These are phyloP conservation scores for Pholiota conissans DNA, from an alignment of 768 basidiomycete genomes.

Conservation along the genomic window DNA sequence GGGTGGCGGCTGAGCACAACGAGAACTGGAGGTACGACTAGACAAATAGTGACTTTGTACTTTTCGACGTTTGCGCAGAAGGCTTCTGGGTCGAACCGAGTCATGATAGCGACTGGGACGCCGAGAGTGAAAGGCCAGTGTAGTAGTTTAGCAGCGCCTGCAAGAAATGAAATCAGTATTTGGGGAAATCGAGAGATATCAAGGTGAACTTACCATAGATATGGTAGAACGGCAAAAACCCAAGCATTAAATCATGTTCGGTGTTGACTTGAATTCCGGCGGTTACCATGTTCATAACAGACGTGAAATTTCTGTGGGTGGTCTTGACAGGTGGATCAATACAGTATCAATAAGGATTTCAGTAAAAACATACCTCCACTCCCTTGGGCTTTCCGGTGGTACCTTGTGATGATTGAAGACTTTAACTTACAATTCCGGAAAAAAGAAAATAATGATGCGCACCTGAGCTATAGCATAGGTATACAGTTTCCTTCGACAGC, in stretches of 20 bases:
- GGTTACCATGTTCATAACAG: slow-evolving; percentile 52
- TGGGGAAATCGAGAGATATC: not conserved
- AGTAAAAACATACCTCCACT: slow-evolving; percentile 36
- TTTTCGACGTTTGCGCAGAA: slow-evolving; percentile 68
- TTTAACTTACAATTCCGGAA: not conserved
- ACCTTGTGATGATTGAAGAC: slow-evolving; percentile 33
- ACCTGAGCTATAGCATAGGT: slow-evolving; percentile 61
- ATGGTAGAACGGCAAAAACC: slow-evolving; percentile 61
- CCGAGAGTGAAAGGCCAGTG: slow-evolving; percentile 55
- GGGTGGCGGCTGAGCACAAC: slow-evolving; percentile 72
- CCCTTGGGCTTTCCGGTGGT: slow-evolving; percentile 83
- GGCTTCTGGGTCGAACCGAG: slow-evolving; percentile 67
- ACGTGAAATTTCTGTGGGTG: slow-evolving; percentile 67
- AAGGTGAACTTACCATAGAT: slow-evolving; percentile 34
- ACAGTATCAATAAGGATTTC: not conserved
- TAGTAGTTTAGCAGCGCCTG: slow-evolving; percentile 64
- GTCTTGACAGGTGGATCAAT: too few relatives aligned
- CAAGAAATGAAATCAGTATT: not conserved
- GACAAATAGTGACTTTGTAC: slow-evolving; percentile 56
- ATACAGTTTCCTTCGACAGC: slow-evolving; percentile 56
- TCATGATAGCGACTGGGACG: slow-evolving; percentile 54
- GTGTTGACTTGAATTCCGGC: slow-evolving; percentile 38
- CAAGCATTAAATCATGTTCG: slow-evolving; percentile 53
- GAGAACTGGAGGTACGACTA: slow-evolving; percentile 84
- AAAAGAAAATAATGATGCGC: not conserved